Conservation (phyloP, 805 yeast genomes). For the Candida koratica region DNA sequence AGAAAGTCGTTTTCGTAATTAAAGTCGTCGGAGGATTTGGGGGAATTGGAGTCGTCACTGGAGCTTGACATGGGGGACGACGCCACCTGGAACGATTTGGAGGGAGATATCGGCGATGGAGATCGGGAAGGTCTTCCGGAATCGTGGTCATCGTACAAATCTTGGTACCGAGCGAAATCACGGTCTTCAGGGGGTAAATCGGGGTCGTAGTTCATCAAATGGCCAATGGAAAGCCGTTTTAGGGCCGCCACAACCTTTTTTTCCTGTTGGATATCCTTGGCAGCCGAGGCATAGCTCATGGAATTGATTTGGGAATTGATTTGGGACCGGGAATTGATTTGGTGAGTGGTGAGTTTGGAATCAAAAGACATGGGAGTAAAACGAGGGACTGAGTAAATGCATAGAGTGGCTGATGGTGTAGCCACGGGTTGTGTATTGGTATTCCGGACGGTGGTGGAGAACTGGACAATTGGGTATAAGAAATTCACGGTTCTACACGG, state of each 20-base stretch:
- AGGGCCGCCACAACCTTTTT: conserved; percentile 68
- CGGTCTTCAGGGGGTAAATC: conserved; percentile 49
- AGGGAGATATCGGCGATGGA: conserved; percentile 10
- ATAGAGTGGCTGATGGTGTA: too few relatives aligned
- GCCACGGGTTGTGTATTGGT: too few relatives aligned
- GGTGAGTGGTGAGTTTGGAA: background rate
- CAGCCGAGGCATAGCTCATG: conserved; percentile 47
- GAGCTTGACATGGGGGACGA: conserved; percentile 2
- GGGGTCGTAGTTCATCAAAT: conserved; percentile 59
- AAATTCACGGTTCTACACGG: too few relatives aligned
- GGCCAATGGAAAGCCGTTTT: conserved; percentile 70
- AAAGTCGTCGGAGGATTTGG: conserved; percentile 13
- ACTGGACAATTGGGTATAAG: too few relatives aligned
- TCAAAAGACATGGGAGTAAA: conserved; percentile 4
- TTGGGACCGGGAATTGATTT: background rate
- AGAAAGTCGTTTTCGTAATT: conserved; percentile 40
- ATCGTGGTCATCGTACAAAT: conserved; percentile 9
- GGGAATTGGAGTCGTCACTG: conserved; percentile 1
- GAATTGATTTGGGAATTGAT: too few relatives aligned
- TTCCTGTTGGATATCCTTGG: conserved; percentile 72
- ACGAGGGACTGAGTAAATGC: too few relatives aligned
- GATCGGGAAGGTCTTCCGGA: conserved; percentile 6
- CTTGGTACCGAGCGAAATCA: conserved; percentile 20
- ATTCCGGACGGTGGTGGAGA: too few relatives aligned
- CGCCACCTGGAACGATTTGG: background rate